Base-by-base conservation (phyloP, 108 stramenopile genomes). In the Conticribra weissflogii region DNA sequence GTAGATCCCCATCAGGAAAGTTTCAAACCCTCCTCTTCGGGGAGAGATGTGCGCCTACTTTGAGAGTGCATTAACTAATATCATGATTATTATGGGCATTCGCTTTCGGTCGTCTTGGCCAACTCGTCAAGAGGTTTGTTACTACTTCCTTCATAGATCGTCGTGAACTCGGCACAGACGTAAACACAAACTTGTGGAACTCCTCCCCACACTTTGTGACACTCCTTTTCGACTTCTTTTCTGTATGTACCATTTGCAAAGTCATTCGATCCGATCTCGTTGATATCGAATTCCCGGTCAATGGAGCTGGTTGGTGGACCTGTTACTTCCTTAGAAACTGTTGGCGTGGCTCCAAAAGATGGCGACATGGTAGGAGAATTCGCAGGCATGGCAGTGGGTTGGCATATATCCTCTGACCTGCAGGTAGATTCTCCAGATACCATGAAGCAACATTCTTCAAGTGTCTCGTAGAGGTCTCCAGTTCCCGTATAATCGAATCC, bases 271-370 rank as follows among this genome's bases (percentile, higher is more conserved):
- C 5, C 22, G 22, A 19, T n/a, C 47, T 24, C 14, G 22, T 14
- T 48, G 46, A 18, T 46, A 44, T 9, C 7, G 18, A 17, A 4
- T 46, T 46, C 55, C 29, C n/a, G 25, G 19, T 27, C 44, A 46
- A 23, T 22, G 5, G 44, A 21, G 8, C 9, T 5, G 9, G 70
- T 71, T 2, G 70, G 70, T 54, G 70, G 70, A 19, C 52, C 60
- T 30, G 70, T 71, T 48, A 52, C 62, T 18, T 62, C 59, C 28
- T 61, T 71, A 21, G 60, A 71, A 22, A 71, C 70, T 16, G 70
- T 71, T 2, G 70, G 70, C 16, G 70, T 71, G 41, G 47, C 41
- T n/a, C 70, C 70, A 22, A 54, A 46, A 12, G 70, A 59, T 5
- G 53, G 24, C 30, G 34, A 1, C 17, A 30, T 21, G n/a, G 68